A percentile compares a stretch with the other conserved stretches of the same genome.
Conservation (phyloP, 2,329 filamentous ascomycete genomes). For the Ophiostoma perfectum region DNA sequence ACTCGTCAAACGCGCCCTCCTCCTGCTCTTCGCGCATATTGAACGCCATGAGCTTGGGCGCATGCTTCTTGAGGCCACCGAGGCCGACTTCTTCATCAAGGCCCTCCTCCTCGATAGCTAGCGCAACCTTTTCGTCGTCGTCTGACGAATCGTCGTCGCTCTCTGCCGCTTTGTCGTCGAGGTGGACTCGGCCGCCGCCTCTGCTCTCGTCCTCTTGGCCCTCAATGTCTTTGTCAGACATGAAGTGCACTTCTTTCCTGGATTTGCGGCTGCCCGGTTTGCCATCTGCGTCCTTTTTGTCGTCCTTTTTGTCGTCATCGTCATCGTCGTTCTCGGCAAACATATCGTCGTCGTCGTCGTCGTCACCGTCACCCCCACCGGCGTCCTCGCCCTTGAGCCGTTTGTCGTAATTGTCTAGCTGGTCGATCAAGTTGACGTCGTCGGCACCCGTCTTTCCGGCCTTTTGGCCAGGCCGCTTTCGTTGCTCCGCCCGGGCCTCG, state of each 20-base stretch:
- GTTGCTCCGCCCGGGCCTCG: slow-evolving; percentile 63
- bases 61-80: slow-evolving; percentile 85
- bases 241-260: slow-evolving; percentile 56
- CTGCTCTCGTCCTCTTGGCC: slow-evolving; percentile 61
- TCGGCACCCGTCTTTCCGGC: slow-evolving; percentile 19
- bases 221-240: slow-evolving; percentile 60
- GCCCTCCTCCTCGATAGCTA: slow-evolving; percentile 68
- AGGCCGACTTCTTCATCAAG: slow-evolving; percentile 86
- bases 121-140: slow-evolving; percentile 65
- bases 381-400: slow-evolving; percentile 36
- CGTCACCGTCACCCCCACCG: slow-evolving; percentile 34
- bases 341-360: slow-evolving; percentile 73
- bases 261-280: slow-evolving; percentile 44
- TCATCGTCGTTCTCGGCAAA: slow-evolving; percentile 63
- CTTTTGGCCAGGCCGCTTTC: slow-evolving; percentile 33
- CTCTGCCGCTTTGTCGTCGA: slow-evolving; percentile 33
- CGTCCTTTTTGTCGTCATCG: slow-evolving; percentile 42
- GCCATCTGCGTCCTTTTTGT: slow-evolving; percentile 33
- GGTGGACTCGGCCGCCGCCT: slow-evolving; percentile 15
- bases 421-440: slow-evolving; percentile 46
- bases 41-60: slow-evolving; percentile 91
- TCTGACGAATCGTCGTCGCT: slow-evolving; percentile 12
- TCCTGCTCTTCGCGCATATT: slow-evolving; percentile 88
- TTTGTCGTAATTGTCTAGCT: slow-evolving; percentile 51
- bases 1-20: slow-evolving; percentile 85